Evolutionary conservation across 2,329 filamentous ascomycete genomes (phyloP), one percentile per base, ranked within the genome.

Genomic region (Penicillium sp.): DNA sequence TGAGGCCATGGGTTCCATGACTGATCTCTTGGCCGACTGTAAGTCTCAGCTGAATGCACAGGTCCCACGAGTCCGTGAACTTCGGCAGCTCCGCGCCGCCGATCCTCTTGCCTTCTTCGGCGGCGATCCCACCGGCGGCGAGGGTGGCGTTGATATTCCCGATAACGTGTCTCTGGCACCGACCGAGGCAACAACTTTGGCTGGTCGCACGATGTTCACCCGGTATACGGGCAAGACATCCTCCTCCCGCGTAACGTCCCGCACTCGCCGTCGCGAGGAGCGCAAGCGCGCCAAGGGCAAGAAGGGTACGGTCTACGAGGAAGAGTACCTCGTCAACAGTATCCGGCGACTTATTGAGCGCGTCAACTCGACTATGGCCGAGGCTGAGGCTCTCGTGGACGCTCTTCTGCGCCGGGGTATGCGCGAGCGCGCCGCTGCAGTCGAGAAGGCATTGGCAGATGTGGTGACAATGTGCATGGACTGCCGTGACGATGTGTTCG

Each of bases 291-390:
- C 95, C 0, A 83, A 92, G 7, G 95, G 95, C 26, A 94, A 97
- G 76, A 98, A 98, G 81, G 95, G 95, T 11, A 97, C 92, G 16
- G 91, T 99, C 5, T 99, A 99, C 76, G 95, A 99, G 76, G 94
- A 98, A 73, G 95, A 98, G 77, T 99, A 99, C 76, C 85, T 99
- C 5, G 89, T 97, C 60, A 95, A 93, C 75, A 94, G 89, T 68
- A 88, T 98, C 38, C 86, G 89, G 13, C 84, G 95, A 26, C 83
- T 99, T 37, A 86, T 97, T 14, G 92, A 96, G 75, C 84, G 93
- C 38, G 87, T 97, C 25, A 92, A 93, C 75, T 82, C 82, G 25
- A 84, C 89, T 2, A 84, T 87, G 54, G 83, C 85, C 0, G 95
- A 99, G 74, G 86, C 92, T 0, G 84, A 87, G 71, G 80, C 88